Base-by-base conservation (phyloP, 1,284 basidiomycete species). In the Ustanciosporium gigantosporum region DNA sequence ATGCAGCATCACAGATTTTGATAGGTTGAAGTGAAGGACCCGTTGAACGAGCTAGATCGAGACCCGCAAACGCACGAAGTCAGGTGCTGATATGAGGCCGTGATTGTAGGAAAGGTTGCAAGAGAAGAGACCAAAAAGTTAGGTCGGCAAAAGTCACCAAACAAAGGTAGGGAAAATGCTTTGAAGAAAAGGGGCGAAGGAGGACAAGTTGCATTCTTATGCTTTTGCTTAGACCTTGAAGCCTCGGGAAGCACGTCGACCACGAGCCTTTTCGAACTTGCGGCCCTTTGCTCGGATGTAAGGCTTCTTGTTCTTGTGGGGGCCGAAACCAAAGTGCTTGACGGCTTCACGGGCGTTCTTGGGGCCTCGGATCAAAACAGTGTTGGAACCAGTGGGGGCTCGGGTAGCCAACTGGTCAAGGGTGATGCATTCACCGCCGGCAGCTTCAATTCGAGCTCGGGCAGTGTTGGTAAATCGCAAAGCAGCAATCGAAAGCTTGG, bases 361-460 rank as follows among this genome's bases (percentile, higher is more conserved):
- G 82, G 89, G 88, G 70, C 94, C 95, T 64, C 92, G 84, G 73
- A 95, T 82, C 69, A 98, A 82, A 65, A 99, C 84, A 43, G 93
- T 97, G 86, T 96, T 96, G 68, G 89, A 84, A 67, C 95, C 94
- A 46, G 90, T 96, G 31, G 94, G 94, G 55, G 91, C 86, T 64
- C 93, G 87, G 67, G 91, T 81, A 47, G 94, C 94, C 68, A 98
- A 89, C 82, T 97, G 93, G 81, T 99, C 94, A 71, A 99, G 85
- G 66, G 95, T 98, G 73, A 99, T 80, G 65, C 83, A 85, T 83
- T 98, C 94, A 78, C 94, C 94, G 71, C 94, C 94, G 49, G 92
- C 90, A 79, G 90, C 91, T 77, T 91, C 80, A 80, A 99, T 97
- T 72, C 95, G 88, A 79, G 91, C 93, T 81, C 88, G 89, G 55